These are phyloP conservation scores for Teratosphaeria destructans DNA, from an alignment of 2,329 filamentous ascomycete genomes.

Conservation along the genomic window DNA sequence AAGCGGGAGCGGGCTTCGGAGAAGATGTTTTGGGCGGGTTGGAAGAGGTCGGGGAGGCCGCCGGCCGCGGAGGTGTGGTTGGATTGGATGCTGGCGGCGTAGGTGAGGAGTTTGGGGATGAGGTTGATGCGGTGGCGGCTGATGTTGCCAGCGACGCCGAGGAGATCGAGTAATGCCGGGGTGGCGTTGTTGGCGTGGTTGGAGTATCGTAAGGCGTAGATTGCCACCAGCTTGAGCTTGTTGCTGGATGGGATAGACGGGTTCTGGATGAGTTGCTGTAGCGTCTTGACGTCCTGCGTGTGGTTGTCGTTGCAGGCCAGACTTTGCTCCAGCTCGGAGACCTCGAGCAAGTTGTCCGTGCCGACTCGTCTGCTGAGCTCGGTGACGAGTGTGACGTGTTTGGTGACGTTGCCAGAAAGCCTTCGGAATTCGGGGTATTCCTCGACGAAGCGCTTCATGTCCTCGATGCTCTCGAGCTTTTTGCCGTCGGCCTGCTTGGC, in stretches of 20 bases:
- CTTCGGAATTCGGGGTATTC: conserved; percentile 98
- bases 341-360: conserved; percentile 79
- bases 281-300: conserved; percentile 75
- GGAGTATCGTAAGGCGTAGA: conserved; percentile 91
- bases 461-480: conserved; percentile 91
- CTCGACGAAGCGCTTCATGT: conserved; percentile 99
- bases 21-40: conserved; percentile 74
- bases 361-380: conserved; percentile 84
- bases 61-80: conserved; percentile 43
- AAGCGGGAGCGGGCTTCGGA: conserved; percentile 77
- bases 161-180: conserved; percentile 74
- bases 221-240: conserved; percentile 79
- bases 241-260: conserved; percentile 66
- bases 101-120: conserved; percentile 71
- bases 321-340: conserved; percentile 94
- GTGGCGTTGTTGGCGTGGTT: conserved; percentile 76
- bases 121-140: conserved; percentile 64
- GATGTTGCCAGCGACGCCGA: conserved; percentile 74
- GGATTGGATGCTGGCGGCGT: conserved; percentile 77
- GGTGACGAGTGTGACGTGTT: conserved; percentile 91
- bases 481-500: conserved; percentile 93
- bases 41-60: conserved; percentile 79
- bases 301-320: conserved; percentile 96
- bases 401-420: conserved; percentile 93
- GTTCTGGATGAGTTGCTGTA: conserved; percentile 78